Base-by-base conservation (phyloP, 2,329 filamentous ascomycete genomes). In the Phoma sp. region DNA sequence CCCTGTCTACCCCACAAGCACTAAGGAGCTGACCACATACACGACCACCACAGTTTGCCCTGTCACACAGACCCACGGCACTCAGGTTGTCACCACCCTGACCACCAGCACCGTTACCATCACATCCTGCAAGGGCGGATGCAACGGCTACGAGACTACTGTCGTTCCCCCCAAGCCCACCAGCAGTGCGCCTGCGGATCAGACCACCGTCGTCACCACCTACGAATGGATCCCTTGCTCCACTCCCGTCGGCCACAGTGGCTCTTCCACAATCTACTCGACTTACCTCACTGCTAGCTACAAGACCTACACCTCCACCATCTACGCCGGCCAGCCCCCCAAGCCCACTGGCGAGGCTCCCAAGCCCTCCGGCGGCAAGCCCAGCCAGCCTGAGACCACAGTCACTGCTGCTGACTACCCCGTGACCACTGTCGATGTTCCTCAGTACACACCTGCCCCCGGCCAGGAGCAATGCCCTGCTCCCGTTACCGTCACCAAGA, bases 221-320 rank as follows among this genome's bases (percentile, higher is more conserved):
- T 74, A 71, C 39, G 61, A 61, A 3, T 77, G 71, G 59, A 69
- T 76, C 12, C 74, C 74, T 29, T 72, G 67, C 66, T 74, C 69
- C 5, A 74, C 73, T 6, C 53, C 70, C 12, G 68, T 76, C 29
- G 72, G 68, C 42, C 63, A 67, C n/a, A 62, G 58, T 49, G 71
- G 64, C 37, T 50, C 47, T 15, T 62, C 64, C 5, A 68, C 62
- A 29, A 66, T 67, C 62, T 77, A 75, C 67, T 73, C 69, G 3
- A 77, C 75, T 47, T 77, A 73, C 65, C 60, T 77, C n/a, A 76
- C 72, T 5, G 48, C 69, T 5, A 65, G 64, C n/a, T 71, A 67
- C 61, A 64, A 62, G 50, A 65, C 72, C 1, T 66, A 68, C 42
- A 65, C 66, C 18, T 70, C 69, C 33, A 65, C 65, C 25, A 71